Evolutionary conservation across 371 early-diverging fungal genomes (phyloP).

Genomic region (Mortierella sp.): DNA sequence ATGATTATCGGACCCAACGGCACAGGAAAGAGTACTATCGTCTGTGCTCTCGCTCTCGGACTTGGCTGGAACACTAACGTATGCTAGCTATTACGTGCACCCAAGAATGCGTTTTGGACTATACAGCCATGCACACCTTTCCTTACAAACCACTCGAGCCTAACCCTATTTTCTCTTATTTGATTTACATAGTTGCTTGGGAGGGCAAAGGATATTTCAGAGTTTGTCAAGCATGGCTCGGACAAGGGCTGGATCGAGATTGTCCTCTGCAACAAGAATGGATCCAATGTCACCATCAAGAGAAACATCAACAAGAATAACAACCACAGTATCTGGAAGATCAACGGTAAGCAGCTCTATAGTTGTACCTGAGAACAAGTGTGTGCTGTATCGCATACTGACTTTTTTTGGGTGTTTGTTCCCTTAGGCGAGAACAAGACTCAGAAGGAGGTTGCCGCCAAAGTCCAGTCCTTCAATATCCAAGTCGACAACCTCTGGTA

Average conservation of each 20-base stretch:
- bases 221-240: constrained; percentile 93
- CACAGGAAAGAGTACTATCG: constrained; percentile 98
- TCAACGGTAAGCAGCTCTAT: constrained; percentile 74
- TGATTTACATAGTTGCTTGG: constrained; percentile 73
- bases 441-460: constrained; percentile 73
- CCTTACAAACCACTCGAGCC: background rate
- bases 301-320: constrained; percentile 76
- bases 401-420: background rate
- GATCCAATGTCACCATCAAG: constrained; percentile 72
- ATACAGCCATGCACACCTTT: background rate
- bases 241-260: constrained; percentile 87
- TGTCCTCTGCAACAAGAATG: constrained; percentile 72
- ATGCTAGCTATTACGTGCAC: constrained; percentile 24
- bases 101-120: background rate
- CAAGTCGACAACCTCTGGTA: constrained; percentile 98
- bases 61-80: constrained; percentile 92
- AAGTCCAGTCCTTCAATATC: constrained; percentile 77
- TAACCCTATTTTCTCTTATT: background rate
- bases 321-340: constrained; percentile 82
- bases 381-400: background rate
- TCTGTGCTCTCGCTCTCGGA: constrained; percentile 97
- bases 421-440: constrained; percentile 68
- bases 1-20: constrained; percentile 99
- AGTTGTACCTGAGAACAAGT: background rate
- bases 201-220: constrained; percentile 88